Evolutionary conservation across 805 yeast species (phyloP).

Genomic region (Candida nanaspora): DNA sequence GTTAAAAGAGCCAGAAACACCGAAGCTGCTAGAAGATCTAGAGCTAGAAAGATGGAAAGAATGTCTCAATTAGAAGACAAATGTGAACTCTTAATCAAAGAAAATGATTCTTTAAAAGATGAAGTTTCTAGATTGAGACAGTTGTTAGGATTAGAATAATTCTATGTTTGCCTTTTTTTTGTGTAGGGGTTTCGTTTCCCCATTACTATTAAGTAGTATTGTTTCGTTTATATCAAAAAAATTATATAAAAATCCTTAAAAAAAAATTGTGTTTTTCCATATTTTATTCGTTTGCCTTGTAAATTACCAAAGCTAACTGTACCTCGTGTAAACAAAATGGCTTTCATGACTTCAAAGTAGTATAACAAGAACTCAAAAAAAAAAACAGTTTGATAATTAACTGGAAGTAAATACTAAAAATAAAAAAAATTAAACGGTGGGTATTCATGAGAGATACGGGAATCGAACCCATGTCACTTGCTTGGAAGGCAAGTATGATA

Average conservation of each 20-base stretch:
- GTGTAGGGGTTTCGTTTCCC: too few relatives aligned
- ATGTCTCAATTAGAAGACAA: conserved; percentile 75
- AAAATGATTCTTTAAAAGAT: conserved; percentile 29
- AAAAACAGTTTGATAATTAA: not conserved
- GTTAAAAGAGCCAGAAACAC: conserved; percentile 92
- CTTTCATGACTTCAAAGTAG: too few relatives aligned
- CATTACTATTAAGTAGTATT: too few relatives aligned
- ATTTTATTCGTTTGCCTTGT: not conserved
- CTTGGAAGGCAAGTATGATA: conserved; percentile 92
- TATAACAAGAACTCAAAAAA: not conserved
- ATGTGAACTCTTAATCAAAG: conserved; percentile 56
- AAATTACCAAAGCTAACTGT: too few relatives aligned
- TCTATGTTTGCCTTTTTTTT: not conserved
- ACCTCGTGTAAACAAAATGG: too few relatives aligned
- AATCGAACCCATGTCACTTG: conserved; percentile 92
- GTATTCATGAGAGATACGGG: conserved; percentile 67
- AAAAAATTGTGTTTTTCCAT: not conserved
- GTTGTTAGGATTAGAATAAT: conserved; percentile 28
- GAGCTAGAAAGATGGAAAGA: conserved; percentile 88
- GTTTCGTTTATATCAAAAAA: too few relatives aligned
- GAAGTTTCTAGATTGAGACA: conserved; percentile 31
- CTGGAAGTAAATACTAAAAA: not conserved
- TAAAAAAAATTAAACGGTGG: conserved; percentile 23
- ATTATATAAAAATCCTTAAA: too few relatives aligned
- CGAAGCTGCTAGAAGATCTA: conserved; percentile 94